Evolutionary conservation across 1,139 yeast genomes (phyloP).

Genomic region (Yarrowia galli): DNA sequence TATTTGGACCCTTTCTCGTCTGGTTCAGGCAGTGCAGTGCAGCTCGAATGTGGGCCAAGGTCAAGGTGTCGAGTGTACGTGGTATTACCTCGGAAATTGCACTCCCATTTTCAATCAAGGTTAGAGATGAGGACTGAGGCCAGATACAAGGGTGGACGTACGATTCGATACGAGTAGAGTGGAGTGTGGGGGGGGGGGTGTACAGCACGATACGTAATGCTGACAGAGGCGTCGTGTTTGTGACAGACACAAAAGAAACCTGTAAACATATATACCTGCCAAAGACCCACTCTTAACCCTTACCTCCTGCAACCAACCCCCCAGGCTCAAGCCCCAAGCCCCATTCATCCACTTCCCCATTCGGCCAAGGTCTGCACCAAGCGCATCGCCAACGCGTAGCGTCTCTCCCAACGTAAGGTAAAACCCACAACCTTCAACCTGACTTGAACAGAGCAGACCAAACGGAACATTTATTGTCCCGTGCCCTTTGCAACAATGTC

Average conservation of each 20-base stretch:
- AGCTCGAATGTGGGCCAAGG: constrained; percentile 15
- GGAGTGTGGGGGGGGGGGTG: no score
- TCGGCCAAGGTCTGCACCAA: constrained; percentile 23
- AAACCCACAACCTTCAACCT: constrained; percentile 8
- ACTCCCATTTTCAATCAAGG: constrained; percentile 15
- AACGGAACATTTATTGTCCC: not conserved
- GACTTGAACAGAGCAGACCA: not conserved
- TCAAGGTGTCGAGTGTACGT: constrained; percentile 13
- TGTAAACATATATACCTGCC: no score
- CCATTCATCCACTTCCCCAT: constrained; percentile 5
- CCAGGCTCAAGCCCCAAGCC: not conserved
- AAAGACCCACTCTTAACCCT: not conserved
- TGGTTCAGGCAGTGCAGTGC: constrained; percentile 22
- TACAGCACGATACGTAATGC: no score
- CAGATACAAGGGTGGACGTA: no score
- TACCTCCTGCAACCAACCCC: not conserved
- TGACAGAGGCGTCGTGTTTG: no score
- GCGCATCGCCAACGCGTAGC: constrained; percentile 37
- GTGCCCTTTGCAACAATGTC: constrained; percentile 1
- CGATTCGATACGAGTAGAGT: no score
- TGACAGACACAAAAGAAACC: not conserved
- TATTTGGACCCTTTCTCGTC: constrained; percentile 15
- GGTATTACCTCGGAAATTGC: constrained; percentile 33
- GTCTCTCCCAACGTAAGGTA: constrained; percentile 29
- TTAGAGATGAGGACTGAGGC: not conserved